Evolutionary conservation across 2,329 filamentous ascomycete species (phyloP).

Genomic region (Arthrobotrys entomopaga): DNA sequence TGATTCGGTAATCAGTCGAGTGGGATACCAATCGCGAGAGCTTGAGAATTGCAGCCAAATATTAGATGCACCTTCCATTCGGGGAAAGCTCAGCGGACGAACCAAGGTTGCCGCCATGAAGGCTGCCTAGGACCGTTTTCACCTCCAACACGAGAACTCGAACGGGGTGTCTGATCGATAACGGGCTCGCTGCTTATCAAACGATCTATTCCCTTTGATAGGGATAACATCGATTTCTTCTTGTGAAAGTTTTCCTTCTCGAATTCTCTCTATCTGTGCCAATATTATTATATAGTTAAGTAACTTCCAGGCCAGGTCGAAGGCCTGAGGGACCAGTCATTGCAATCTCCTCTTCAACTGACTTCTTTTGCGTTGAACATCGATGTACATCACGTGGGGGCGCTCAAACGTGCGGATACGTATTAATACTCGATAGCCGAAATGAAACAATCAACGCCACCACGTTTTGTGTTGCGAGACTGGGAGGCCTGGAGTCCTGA

Average conservation of each 20-base stretch:
- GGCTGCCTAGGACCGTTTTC: slow-evolving; percentile 48
- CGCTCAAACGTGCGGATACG: too few species aligned
- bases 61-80: slow-evolving; percentile 48
- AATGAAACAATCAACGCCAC: slow-evolving; percentile 21
- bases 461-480: slow-evolving; percentile 26
- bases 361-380: slow-evolving; percentile 2
- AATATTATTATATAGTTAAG: too few species aligned
- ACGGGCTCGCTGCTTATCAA: slow-evolving; percentile 23
- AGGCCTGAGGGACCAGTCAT: neutral
- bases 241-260: too few species aligned
- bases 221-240: neutral
- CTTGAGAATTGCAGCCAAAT: slow-evolving; percentile 10
- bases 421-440: slow-evolving; percentile 12
- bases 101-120: slow-evolving; percentile 32
- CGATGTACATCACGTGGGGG: neutral
- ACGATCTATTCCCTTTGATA: neutral
- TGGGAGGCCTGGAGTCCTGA: slow-evolving; percentile 8
- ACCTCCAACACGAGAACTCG: slow-evolving; percentile 20
- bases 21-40: slow-evolving; percentile 24
- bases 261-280: too few species aligned
- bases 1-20: slow-evolving; percentile 20
- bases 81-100: slow-evolving; percentile 35
- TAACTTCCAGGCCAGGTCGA: too few species aligned
- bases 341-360: neutral
- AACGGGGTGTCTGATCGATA: slow-evolving; percentile 31